Base-by-base conservation (phyloP, 78 protist species). In the Polysphondylium violaceum region DNA sequence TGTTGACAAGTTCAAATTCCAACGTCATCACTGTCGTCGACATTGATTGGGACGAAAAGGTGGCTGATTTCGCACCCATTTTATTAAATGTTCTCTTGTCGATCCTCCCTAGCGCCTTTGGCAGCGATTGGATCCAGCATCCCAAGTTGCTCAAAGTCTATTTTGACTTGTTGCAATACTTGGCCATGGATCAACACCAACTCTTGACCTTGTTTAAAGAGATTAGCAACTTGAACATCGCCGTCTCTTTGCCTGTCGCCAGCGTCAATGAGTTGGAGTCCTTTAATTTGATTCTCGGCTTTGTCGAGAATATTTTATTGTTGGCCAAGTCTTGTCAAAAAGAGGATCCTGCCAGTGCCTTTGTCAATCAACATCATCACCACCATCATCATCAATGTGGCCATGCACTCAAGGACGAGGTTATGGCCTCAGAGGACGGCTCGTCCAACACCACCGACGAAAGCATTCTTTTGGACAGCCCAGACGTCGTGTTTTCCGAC, bases 21-120 rank as follows among this genome's bases (percentile, higher is more conserved):
- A 65, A 65, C 2, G 43, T 47, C 1, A 12, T 61, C 6, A 16
- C 74, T 14, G 38, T 58, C 1, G 41, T 40, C 5, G 67, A 40
- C 9, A 43, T 81, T 1, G 89, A 81, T 68, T 81, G 89, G 89
- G 74, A 65, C 11, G 89, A 81, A 40, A 68, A 64, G 21, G 68
- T 81, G 0, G 17, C 40, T 19, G 16, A 41, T 19, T 25, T 81
- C 27, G 8, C 72, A 31, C 74, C 56, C 17, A 12, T 16, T 4
- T 36, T 81, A 11, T 81, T 67, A 21, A 56, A 81, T 38, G 11
- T 55, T 0, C 19, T 81, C 0, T 33, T 81, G 16, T 35, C 63
- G 36, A 31, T 6, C 19, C 36, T 81, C 12, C 29, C 19, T 25
- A 51, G 55, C 5, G 89, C 89, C 3, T 81, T 81, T 27, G n/a